Evolutionary conservation across 2,329 filamentous ascomycete species (phyloP), one percentile per base, ranked within the genome.

Genomic region (Fusarium sp.): DNA sequence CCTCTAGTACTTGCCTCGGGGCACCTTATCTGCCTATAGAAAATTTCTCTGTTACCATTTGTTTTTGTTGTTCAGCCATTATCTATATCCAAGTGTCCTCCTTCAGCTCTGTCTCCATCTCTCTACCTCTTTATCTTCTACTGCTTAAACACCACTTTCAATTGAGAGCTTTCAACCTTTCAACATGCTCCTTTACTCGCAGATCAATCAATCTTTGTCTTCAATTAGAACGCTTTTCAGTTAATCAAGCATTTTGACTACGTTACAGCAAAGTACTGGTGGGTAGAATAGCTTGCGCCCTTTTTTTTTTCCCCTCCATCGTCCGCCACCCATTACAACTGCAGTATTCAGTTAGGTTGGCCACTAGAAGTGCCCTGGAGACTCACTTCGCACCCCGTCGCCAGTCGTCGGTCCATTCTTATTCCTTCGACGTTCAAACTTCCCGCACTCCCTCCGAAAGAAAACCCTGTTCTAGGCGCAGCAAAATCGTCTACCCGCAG

Each of bases 391-490:
- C 45, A 57, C 42, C 46, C 25, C 25, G 40, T 45, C n/a, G 20
- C 46, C 18, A 34, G 40, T 41, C 41, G 44, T 34, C 40, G 32
- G 42, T 47, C 52, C 34, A 63, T 63, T 57, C 58, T 42, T 63
- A 25, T 42, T 57, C 56, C 52, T 46, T 40, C 20, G 14, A 42
- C 37, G 49, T 53, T 53, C 49, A 42, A 53, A 42, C 24, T 53
- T 47, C 34, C 56, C 57, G 41, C 53, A 52, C 30, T 46, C 25
- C 25, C 32, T 53, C 49, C 49, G 8, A 51, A 42, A 32, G 53
- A 61, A 72, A 72, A 69, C 65, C 65, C 62, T 71, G 69, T 51
- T 66, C 46, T 51, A 57, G 54, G 51, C 51, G 58, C 44, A 65
- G 55, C 25, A 70, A 71, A 71, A 67, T 60, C 61, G 40, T 42